Conservation (phyloP, 768 basidiomycete species). For the Lepiota venenata region DNA sequence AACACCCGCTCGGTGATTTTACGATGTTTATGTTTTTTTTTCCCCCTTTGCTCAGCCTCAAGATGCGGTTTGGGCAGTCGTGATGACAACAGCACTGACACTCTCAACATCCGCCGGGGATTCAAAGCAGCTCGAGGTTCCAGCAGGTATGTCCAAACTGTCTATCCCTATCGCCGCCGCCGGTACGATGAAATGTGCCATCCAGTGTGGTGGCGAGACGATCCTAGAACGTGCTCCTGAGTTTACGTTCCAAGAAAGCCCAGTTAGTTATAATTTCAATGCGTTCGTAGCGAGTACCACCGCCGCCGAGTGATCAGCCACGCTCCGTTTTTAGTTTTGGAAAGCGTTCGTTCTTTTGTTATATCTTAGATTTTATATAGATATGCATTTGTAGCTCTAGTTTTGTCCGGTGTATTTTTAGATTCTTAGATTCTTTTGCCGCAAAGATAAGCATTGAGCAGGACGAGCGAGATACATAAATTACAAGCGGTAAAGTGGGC, state of each 20-base stretch:
- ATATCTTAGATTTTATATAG: background rate
- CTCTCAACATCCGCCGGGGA: conserved; percentile 46
- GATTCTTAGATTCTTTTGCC: background rate
- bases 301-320: conserved; percentile 17
- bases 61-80: conserved; percentile 69
- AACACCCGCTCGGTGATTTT: conserved; percentile 13
- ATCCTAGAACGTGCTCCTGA: conserved; percentile 43
- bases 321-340: background rate
- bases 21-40: background rate
- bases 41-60: conserved; percentile 41
- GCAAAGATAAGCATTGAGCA: too few relatives aligned
- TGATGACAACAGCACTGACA: conserved; percentile 54
- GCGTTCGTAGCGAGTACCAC: conserved; percentile 55
- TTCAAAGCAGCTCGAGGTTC: conserved; percentile 44
- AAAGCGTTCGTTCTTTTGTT: conserved; percentile 1
- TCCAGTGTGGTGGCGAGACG: conserved; percentile 45
- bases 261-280: conserved; percentile 68
- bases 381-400: too few relatives aligned
- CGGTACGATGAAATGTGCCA: conserved; percentile 44
- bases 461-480: background rate
- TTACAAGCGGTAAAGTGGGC: background rate
- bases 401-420: background rate
- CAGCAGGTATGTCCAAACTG: conserved; percentile 59
- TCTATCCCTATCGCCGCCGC: conserved; percentile 52
- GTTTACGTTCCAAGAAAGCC: conserved; percentile 53